Base-by-base conservation (phyloP, 1,284 basidiomycete genomes). In the Sanghuangporus sanghuang region DNA sequence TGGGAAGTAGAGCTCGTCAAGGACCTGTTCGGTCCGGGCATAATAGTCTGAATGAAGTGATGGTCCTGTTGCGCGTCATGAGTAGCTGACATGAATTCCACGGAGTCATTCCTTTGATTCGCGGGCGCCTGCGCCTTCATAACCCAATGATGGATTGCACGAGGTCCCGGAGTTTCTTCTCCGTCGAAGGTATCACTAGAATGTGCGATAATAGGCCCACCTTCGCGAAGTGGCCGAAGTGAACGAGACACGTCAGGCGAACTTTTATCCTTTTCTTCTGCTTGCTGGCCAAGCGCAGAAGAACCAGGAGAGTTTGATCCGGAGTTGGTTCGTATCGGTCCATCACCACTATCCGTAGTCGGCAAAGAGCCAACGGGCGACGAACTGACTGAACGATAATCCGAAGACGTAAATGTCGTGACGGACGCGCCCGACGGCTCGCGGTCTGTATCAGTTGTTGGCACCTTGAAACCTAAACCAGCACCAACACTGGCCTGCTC, bases 311-410 rank as follows among this genome's bases (percentile, higher is more conserved):
- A 59, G 32, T 46, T 57, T 12, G 62, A 39, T 36, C 53, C 42
- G 18, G 62, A 64, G 14, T 44, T 35, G 3, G 62, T 42, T 36
- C 60, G 64, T n/a, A 48, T 21, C 21, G 46, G 40, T 7, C 61
- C 61, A n/a, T 62, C 61, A 39, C 61, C 64, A 23, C 59, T 59
- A 32, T 66, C 66, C 18, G 64, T 64, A n/a, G 64, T 60, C 21
- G 54, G 62, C n/a, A 48, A 52, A 32, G 57, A 57, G 14, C 48
- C 66, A 70, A 85, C 86, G 39, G 90, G 89, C 39, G 90, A 89
- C 18, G 87, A 87, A 70, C 80, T 82, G 59, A 85, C 75, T 21
- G 88, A 89, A 65, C 83, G 84, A 70, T 81, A 85, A 66, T 89
- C 87, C 53, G 83, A 82, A 36, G 85, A 78, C 50, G 86, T 85